Conservation (phyloP, 768 basidiomycete species). For the Pleurotus tuoliensis region DNA sequence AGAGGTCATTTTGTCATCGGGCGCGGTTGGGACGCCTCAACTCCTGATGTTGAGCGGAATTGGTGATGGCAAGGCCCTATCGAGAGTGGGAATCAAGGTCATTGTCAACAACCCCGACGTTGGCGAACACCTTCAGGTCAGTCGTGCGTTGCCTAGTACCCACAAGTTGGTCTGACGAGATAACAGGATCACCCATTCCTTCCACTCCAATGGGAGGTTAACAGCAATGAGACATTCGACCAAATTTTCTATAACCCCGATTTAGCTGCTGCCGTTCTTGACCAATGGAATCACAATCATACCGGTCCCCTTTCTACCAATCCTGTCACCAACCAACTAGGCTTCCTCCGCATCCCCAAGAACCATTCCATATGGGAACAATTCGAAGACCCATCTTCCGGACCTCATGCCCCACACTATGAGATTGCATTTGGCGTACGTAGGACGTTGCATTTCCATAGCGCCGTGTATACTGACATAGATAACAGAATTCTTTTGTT, state of each 20-base stretch:
- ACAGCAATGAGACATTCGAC: conserved; percentile 13
- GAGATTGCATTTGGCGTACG: conserved; percentile 30
- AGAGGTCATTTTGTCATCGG: conserved; percentile 49
- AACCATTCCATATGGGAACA: conserved; percentile 24
- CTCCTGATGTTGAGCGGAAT: conserved; percentile 35
- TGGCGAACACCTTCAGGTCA: conserved; percentile 26
- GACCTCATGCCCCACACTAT: conserved; percentile 29
- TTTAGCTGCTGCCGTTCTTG: conserved; percentile 6
- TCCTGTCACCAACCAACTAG: conserved; percentile 10
- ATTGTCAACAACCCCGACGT: conserved; percentile 30
- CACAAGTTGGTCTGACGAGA: conserved; percentile 15
- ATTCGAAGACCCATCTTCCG: conserved; percentile 30
- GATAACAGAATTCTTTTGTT: conserved; percentile 3
- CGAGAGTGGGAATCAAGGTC: conserved; percentile 19
- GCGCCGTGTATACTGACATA: background rate
- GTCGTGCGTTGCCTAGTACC: too few species aligned
- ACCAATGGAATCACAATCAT: conserved; percentile 14
- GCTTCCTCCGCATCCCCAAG: conserved; percentile 19
- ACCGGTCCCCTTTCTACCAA: conserved; percentile 16
- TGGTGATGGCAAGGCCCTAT: conserved; percentile 22
- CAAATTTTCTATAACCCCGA: conserved; percentile 10
- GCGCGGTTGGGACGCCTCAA: conserved; percentile 32
- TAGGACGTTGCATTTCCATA: conserved; percentile 2
- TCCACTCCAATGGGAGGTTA: conserved; percentile 7
- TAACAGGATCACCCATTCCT: conserved; percentile 16